Evolutionary conservation across 148 eudicot genomes (phyloP).

Genomic region (Talinum fruticosum): DNA sequence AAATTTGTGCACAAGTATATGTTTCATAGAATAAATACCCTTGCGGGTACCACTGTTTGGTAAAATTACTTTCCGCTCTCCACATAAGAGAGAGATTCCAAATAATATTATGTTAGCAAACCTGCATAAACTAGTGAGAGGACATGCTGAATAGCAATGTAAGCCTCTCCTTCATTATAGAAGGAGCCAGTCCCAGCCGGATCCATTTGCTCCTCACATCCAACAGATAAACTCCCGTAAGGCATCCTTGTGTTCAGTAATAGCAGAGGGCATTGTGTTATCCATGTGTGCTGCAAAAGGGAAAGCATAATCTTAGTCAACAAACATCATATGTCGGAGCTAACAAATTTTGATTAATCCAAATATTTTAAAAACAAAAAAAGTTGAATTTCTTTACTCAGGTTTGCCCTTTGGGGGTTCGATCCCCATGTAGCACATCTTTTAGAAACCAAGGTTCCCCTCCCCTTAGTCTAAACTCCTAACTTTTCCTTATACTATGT

Average conservation of each 20-base stretch:
- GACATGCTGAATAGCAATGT: conserved; percentile 71
- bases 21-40: neutral
- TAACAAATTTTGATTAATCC: neutral
- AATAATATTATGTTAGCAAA: conserved; percentile 16
- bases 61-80: neutral
- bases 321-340: neutral
- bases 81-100: conserved; percentile 4
- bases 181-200: conserved; percentile 94
- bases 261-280: conserved; percentile 74
- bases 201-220: conserved; percentile 83
- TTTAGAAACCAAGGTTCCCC: neutral
- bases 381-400: neutral
- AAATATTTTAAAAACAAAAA: too few species aligned
- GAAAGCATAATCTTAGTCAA: conserved; percentile 12
- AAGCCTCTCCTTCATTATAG: conserved; percentile 90
- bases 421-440: neutral
- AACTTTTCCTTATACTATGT: neutral
- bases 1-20: too few species aligned
- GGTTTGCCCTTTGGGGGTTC: neutral
- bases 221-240: conserved; percentile 70
- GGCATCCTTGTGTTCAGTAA: conserved; percentile 85
- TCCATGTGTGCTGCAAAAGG: conserved; percentile 68
- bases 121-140: conserved; percentile 72
- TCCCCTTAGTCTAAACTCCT: neutral
- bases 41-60: neutral